Percentiles rank a stretch among this genome's conserved stretches.
Evolutionary conservation across 129 eudicot genomes (phyloP).

Genomic region (Flaveria sonorensis): DNA sequence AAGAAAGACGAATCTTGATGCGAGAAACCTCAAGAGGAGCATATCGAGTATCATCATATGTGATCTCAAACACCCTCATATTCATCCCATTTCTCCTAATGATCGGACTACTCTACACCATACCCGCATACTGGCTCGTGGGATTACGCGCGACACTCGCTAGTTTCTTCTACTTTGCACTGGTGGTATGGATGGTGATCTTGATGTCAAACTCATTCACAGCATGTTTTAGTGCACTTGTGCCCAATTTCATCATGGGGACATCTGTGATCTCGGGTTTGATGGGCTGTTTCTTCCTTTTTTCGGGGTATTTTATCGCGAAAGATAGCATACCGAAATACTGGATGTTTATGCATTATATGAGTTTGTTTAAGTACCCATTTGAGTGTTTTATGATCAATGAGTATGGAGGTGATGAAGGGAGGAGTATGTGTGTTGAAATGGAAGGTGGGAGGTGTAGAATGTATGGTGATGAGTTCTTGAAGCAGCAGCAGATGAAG

Average conservation of each 20-base stretch:
- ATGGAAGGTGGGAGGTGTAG: conserved; percentile 53
- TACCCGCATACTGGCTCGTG: conserved; percentile 76
- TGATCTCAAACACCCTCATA: conserved; percentile 82
- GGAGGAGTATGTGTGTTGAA: conserved; percentile 57
- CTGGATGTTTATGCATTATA: conserved; percentile 91
- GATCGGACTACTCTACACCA: conserved; percentile 60
- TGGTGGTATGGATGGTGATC: conserved; percentile 89
- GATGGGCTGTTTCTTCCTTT: conserved; percentile 91
- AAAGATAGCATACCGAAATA: conserved; percentile 74
- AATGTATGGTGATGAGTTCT: conserved; percentile 66
- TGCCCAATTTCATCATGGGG: conserved; percentile 96
- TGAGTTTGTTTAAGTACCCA: conserved; percentile 94
- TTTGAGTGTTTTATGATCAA: conserved; percentile 89
- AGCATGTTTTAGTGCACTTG: conserved; percentile 84
- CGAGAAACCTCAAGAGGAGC: conserved; percentile 89
- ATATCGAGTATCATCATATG: conserved; percentile 81
- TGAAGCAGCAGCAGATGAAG: conserved; percentile 61
- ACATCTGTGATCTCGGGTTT: conserved; percentile 78
- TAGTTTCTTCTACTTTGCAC: conserved; percentile 67
- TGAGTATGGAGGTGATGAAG: conserved; percentile 80
- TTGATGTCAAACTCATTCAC: conserved; percentile 86
- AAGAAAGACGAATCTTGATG: conserved; percentile 75
- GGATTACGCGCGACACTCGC: conserved; percentile 55
- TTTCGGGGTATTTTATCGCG: conserved; percentile 88
- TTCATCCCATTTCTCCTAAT: conserved; percentile 80